Base-by-base conservation (phyloP, 2,329 filamentous ascomycete genomes). In the Parastagonospora nodorum region DNA sequence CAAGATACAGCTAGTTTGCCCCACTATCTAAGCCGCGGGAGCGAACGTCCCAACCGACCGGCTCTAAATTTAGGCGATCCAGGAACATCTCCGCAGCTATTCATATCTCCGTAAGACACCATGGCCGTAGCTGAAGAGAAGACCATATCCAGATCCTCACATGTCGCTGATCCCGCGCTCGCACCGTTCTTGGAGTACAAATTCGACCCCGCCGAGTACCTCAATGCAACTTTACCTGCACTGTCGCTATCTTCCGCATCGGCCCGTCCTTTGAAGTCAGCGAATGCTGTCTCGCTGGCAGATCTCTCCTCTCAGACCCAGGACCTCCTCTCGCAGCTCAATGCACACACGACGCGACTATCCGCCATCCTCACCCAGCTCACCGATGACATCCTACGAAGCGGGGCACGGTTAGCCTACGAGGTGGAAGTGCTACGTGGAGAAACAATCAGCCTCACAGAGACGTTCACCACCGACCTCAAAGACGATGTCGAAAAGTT, bases 391-490 rank as follows among this genome's bases (percentile, higher is more conserved):
- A 97, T 99, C 57, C 76, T 99, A 55, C 85, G 94, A 50, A 92
- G 90, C 66, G 90, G 92, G 24, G 91, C 90, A 58, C 84, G 93
- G 4, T 78, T 99, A 50, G 91, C 92, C 15, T 99, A 99, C 68
- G 90, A 97, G 74, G 93, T 97, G 15, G 93, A 97, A 74, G 83
- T 97, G 14, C 75, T 97, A 42, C 85, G 92, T n/a, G 92, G 92
- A 56, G 92, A 97, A 74, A 89, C 91, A 2, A 76, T 92, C 40
- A 83, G 88, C n/a, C 78, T 97, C 31, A 86, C 87, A 1, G 92
- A 97, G 68, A 82, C 88, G 2, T 77, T 97, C 62, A 84, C 86
- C 5, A 89, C 92, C 58, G 84, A 82, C 0, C 74, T 96, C 37
- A 83, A 84, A 40, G 80, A 85, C 4, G 89, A 96, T 61, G 84